Evolutionary conservation across 116 monocot genomes (phyloP).

Genomic region (Cymodocea nodosa): DNA sequence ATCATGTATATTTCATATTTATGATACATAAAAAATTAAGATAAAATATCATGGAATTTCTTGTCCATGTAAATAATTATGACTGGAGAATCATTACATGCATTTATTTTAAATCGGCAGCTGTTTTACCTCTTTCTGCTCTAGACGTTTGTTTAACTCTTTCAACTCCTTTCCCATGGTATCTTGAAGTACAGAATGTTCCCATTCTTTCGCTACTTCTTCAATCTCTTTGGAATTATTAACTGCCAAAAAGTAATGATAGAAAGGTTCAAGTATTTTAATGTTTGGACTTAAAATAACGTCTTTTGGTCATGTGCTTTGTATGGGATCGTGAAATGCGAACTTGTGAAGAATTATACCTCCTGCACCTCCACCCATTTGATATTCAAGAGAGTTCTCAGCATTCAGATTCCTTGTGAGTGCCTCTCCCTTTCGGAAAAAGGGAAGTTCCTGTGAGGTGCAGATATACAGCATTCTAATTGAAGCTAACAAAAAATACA

Average conservation of each 20-base stretch:
- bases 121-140: slow-evolving; percentile 85
- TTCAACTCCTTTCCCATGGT: slow-evolving; percentile 92
- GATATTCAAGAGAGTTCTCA: slow-evolving; percentile 34
- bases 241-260: slow-evolving; percentile 15
- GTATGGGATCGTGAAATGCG: too few relatives aligned
- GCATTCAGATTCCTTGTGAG: slow-evolving; percentile 57
- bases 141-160: slow-evolving; percentile 82
- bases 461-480: neutral
- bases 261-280: neutral
- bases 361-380: slow-evolving; percentile 73
- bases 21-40: too few relatives aligned
- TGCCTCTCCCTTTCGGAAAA: slow-evolving; percentile 48
- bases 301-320: too few relatives aligned
- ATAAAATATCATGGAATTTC: too few relatives aligned
- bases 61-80: too few relatives aligned
- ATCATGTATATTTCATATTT: too few relatives aligned
- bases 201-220: slow-evolving; percentile 94
- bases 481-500: neutral
- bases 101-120: too few relatives aligned
- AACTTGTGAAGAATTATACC: slow-evolving; percentile 7
- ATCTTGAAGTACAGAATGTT: slow-evolving; percentile 81
- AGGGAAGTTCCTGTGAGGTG: slow-evolving; percentile 44
- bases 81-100: too few relatives aligned
- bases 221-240: slow-evolving; percentile 67
- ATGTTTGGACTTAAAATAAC: too few relatives aligned